A percentile compares a stretch with the other conserved stretches of the same genome.
phyloP scores from a whole-genome alignment of 768 basidiomycete species.

The Chalciporus chontae region DNA sequence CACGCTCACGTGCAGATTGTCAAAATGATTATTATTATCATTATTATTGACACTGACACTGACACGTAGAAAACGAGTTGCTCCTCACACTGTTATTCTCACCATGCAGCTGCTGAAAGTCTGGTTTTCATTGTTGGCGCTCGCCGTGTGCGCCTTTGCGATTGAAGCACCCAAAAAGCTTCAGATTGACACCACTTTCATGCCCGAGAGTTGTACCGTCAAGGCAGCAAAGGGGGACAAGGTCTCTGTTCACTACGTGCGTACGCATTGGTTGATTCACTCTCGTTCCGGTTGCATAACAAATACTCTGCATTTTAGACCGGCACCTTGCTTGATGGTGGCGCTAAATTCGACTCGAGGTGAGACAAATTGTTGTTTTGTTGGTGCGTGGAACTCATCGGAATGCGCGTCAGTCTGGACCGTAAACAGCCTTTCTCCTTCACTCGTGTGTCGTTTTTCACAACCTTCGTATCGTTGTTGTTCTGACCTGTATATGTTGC shows the following conservation, averaged over 20 bases:
- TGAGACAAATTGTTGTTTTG: conserved; percentile 28
- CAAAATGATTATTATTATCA: too few species aligned
- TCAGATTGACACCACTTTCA: conserved; percentile 55
- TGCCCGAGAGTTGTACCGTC: conserved; percentile 52
- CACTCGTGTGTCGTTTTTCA: conserved; percentile 52
- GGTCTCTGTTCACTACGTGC: conserved; percentile 77
- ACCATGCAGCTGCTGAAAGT: conserved; percentile 51
- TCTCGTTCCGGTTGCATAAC: neutral
- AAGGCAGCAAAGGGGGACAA: conserved; percentile 60
- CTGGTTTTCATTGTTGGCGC: conserved; percentile 44
- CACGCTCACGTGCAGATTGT: conserved; percentile 1
- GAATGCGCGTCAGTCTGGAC: conserved; percentile 48
- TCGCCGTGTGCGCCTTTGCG: conserved; percentile 47
- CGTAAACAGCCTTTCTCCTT: conserved; percentile 73
- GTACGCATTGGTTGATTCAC: conserved; percentile 15
- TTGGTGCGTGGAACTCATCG: neutral
- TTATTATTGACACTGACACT: too few species aligned
- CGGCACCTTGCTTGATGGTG: conserved; percentile 71
- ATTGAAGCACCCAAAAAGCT: conserved; percentile 53
- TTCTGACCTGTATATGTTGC: conserved; percentile 1
- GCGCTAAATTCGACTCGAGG: conserved; percentile 90
- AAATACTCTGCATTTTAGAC: conserved; percentile 44
- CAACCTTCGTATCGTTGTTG: neutral
- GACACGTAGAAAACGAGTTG: too few species aligned
- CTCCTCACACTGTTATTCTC: neutral